A percentile compares a stretch with the other conserved stretches of the same genome.
These are phyloP conservation scores for Globisporangium acanthophoron DNA, from an alignment of 352 stramenopile species.

Conservation along the genomic window DNA sequence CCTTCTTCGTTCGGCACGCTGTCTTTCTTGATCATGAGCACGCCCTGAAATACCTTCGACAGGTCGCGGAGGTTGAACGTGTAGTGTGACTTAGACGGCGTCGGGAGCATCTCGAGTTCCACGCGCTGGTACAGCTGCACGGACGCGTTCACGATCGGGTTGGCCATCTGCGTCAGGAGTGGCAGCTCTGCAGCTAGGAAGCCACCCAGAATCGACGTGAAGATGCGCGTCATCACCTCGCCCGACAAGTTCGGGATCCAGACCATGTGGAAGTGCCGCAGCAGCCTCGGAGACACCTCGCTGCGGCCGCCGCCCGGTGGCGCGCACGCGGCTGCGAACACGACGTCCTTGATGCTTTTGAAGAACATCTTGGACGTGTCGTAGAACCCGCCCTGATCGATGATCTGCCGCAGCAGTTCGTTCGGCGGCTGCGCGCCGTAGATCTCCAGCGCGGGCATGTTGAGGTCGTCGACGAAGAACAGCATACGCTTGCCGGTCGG, in stretches of 20 bases:
- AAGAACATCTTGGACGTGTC: slow-evolving; percentile 93
- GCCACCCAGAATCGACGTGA: slow-evolving; percentile 85
- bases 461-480: slow-evolving; percentile 91
- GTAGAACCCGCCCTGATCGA: slow-evolving; percentile 89
- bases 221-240: slow-evolving; percentile 87
- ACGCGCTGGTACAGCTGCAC: slow-evolving; percentile 88
- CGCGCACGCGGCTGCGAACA: slow-evolving; percentile 80
- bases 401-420: slow-evolving; percentile 87
- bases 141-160: slow-evolving; percentile 81
- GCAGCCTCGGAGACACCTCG: slow-evolving; percentile 79
- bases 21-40: slow-evolving; percentile 89
- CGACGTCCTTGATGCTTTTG: slow-evolving; percentile 87
- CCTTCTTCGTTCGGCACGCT: slow-evolving; percentile 63
- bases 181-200: slow-evolving; percentile 77
- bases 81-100: slow-evolving; percentile 90
- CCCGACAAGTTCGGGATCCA: slow-evolving; percentile 86
- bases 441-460: slow-evolving; percentile 91
- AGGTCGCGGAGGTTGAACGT: slow-evolving; percentile 94
- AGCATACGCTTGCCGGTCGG: slow-evolving; percentile 77
- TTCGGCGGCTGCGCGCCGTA: slow-evolving; percentile 92
- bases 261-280: slow-evolving; percentile 90
- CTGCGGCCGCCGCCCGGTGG: slow-evolving; percentile 84
- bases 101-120: slow-evolving; percentile 87
- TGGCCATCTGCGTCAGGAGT: slow-evolving; percentile 60
- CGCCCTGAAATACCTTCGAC: slow-evolving; percentile 91